phyloP scores from a whole-genome alignment of 2,329 filamentous ascomycete genomes.

The Stachybotrys chartarum region DNA sequence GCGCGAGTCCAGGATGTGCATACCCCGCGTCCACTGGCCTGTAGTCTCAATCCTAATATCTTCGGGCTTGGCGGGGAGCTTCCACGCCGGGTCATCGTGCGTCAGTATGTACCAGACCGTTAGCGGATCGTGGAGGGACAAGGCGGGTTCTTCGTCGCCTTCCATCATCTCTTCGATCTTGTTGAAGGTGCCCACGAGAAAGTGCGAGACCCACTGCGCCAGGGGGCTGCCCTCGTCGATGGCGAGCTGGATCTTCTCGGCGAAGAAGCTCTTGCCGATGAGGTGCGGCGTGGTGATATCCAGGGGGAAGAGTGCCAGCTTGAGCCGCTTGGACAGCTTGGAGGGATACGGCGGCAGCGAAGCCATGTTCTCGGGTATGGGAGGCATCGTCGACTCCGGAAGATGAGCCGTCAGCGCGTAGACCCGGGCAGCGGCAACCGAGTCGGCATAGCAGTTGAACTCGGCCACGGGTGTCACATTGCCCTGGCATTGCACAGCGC shows the following conservation, averaged over 20 bases:
- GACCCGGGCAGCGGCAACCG: slow-evolving; percentile 67
- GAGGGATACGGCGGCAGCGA: slow-evolving; percentile 56
- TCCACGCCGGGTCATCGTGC: slow-evolving; percentile 50
- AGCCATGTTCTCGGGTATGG: slow-evolving; percentile 43
- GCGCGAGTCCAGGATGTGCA: slow-evolving; percentile 78
- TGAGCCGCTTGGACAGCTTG: slow-evolving; percentile 55
- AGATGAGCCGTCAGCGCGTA: slow-evolving; percentile 69
- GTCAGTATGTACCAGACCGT: slow-evolving; percentile 74
- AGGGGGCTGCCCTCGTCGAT: slow-evolving; percentile 61
- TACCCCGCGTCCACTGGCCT: slow-evolving; percentile 91
- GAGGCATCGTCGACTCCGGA: slow-evolving; percentile 76
- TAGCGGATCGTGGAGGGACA: slow-evolving; percentile 70
- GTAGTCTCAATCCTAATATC: slow-evolving; percentile 85
- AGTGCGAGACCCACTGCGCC: slow-evolving; percentile 65
- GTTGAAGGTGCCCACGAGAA: slow-evolving; percentile 62
- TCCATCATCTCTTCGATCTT: slow-evolving; percentile 60
- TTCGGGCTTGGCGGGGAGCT: slow-evolving; percentile 51
- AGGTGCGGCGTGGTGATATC: slow-evolving; percentile 70
- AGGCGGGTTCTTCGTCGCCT: slow-evolving; percentile 48
- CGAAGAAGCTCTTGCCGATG: slow-evolving; percentile 55
- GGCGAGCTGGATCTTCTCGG: slow-evolving; percentile 44
- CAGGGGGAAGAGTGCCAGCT: slow-evolving; percentile 65
- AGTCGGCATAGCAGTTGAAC: slow-evolving; percentile 93
- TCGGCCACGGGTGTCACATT: slow-evolving; percentile 84
- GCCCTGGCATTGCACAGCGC: slow-evolving; percentile 69